A percentile compares a stretch with the other conserved stretches of the same genome.
phyloP scores from a whole-genome alignment of 768 basidiomycete genomes.

The Hebeloma cylindrosporum region DNA sequence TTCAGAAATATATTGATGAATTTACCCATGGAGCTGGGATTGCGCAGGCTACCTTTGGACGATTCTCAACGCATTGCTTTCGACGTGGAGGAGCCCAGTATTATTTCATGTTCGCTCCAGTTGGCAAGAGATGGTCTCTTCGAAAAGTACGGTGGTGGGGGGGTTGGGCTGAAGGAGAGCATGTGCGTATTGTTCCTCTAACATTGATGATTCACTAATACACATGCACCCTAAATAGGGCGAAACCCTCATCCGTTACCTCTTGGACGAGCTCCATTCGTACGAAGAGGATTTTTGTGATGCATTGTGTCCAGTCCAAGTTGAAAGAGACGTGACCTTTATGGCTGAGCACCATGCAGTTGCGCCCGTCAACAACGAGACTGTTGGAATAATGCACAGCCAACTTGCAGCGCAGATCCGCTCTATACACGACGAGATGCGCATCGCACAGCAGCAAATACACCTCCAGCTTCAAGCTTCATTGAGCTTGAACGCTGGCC shows the following conservation, averaged over 20 bases:
- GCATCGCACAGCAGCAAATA: no score
- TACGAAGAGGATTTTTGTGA: conserved; percentile 27
- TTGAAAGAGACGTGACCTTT: neutral
- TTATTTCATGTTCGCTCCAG: conserved; percentile 34
- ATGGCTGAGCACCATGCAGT: neutral
- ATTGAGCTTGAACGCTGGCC: no score
- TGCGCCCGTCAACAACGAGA: no score
- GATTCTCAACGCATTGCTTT: no score
- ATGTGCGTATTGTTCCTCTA: conserved; percentile 15
- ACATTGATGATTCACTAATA: conserved; percentile 5
- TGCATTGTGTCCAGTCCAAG: conserved; percentile 9
- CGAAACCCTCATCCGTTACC: conserved; percentile 27
- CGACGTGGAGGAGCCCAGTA: conserved; percentile 36
- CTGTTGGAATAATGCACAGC: neutral
- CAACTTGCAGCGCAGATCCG: no score
- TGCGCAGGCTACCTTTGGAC: no score
- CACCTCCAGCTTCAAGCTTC: no score
- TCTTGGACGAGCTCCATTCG: conserved; percentile 27
- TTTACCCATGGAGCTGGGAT: no score
- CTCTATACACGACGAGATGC: no score
- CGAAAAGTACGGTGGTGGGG: conserved; percentile 35
- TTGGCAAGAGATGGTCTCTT: conserved; percentile 29
- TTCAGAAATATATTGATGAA: no score
- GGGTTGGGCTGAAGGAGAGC: conserved; percentile 32
- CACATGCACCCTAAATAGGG: conserved; percentile 13